Conservation (phyloP, 345 rosid genomes). For the Atalantia buxifolia region DNA sequence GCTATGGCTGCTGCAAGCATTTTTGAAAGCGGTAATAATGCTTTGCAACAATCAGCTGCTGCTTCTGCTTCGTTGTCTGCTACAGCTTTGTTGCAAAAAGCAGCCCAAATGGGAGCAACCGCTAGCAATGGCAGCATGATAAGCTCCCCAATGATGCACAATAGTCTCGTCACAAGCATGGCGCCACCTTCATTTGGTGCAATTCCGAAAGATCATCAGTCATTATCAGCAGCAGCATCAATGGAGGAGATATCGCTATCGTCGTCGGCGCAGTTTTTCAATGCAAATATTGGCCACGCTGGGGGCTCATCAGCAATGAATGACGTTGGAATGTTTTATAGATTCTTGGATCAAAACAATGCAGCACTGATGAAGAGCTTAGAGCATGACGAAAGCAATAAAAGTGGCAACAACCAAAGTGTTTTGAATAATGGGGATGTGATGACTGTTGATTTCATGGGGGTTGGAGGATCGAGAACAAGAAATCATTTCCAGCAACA, state of each 20-base stretch:
- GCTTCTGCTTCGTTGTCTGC: slow-evolving; percentile 44
- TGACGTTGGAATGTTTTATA: slow-evolving; percentile 20
- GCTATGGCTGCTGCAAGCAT: slow-evolving; percentile 12
- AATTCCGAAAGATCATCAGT: slow-evolving; percentile 1
- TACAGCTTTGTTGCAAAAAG: slow-evolving; percentile 51
- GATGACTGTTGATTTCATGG: slow-evolving; percentile 63
- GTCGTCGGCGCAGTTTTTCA: slow-evolving; percentile 18
- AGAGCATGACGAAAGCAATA: neutral
- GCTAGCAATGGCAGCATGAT: slow-evolving; percentile 18
- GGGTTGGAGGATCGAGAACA: slow-evolving; percentile 42
- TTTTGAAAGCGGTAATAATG: slow-evolving; percentile 14
- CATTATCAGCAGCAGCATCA: neutral
- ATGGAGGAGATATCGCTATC: too few species aligned
- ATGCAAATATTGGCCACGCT: slow-evolving; percentile 2
- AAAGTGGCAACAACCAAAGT: neutral
- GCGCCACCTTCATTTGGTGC: slow-evolving; percentile 25
- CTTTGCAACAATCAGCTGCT: neutral
- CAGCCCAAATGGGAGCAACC: slow-evolving; percentile 56
- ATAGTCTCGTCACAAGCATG: slow-evolving; percentile 21
- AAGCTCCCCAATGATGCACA: slow-evolving; percentile 13
- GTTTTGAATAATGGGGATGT: slow-evolving; percentile 24
- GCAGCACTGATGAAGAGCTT: slow-evolving; percentile 11
- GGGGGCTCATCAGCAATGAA: slow-evolving; percentile 1
- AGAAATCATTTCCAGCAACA: slow-evolving; percentile 22
- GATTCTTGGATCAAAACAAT: slow-evolving; percentile 19